Conservation (phyloP, 2,329 filamentous ascomycete species). For the Talaromyces sp. region DNA sequence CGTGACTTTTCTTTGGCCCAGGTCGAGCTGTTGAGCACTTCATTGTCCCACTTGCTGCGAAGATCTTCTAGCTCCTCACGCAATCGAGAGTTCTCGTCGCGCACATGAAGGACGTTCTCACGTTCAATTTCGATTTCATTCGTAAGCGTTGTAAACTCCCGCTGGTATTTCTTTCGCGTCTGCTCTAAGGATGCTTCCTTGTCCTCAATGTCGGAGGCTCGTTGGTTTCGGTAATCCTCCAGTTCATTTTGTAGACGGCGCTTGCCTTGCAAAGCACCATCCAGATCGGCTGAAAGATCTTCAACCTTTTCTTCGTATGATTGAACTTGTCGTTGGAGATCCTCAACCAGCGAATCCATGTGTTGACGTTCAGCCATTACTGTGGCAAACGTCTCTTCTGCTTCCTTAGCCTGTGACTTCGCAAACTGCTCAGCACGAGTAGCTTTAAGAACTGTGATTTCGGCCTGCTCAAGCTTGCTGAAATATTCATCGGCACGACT, state of each 20-base stretch:
- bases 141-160: slow-evolving; percentile 81
- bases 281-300: slow-evolving; percentile 84
- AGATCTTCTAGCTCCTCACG: slow-evolving; percentile 96
- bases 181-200: slow-evolving; percentile 96
- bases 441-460: slow-evolving; percentile 91
- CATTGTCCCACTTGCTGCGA: slow-evolving; percentile 95
- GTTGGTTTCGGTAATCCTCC: slow-evolving; percentile 92
- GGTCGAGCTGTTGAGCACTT: slow-evolving; percentile 93
- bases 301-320: slow-evolving; percentile 87
- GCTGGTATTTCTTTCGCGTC: slow-evolving; percentile 94
- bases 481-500: slow-evolving; percentile 93
- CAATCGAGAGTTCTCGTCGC: slow-evolving; percentile 78
- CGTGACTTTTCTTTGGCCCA: slow-evolving; percentile 98
- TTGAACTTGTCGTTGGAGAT: slow-evolving; percentile 84
- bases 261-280: slow-evolving; percentile 80
- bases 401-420: slow-evolving; percentile 80
- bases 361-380: slow-evolving; percentile 90
- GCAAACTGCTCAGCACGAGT: slow-evolving; percentile 90
- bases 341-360: slow-evolving; percentile 81
- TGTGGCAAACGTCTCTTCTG: slow-evolving; percentile 83
- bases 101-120: slow-evolving; percentile 78
- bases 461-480: slow-evolving; percentile 91
- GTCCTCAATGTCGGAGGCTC: slow-evolving; percentile 94
- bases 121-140: slow-evolving; percentile 91
- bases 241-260: slow-evolving; percentile 94